Base-by-base conservation (phyloP, 78 protist species). In the Speleostelium caveatum region DNA sequence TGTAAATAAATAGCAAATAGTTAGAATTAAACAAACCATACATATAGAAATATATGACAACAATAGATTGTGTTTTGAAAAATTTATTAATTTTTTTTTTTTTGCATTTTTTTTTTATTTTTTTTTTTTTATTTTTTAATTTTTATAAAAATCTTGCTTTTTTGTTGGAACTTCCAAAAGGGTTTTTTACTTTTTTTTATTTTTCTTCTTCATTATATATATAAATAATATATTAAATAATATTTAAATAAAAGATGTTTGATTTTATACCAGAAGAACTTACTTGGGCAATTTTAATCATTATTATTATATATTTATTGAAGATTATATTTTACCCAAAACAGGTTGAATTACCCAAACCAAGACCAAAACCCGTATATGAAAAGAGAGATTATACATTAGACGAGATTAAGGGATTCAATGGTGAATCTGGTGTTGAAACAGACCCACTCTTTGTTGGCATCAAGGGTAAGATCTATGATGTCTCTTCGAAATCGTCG, bases 221-320 rank as follows among this genome's bases (percentile, higher is more conserved):
- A n/a, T n/a, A n/a, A n/a, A n/a, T n/a, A n/a, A n/a, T n/a, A n/a
- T n/a, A n/a, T n/a, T n/a, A n/a, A n/a, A n/a, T n/a, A n/a, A n/a
- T n/a, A n/a, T n/a, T n/a, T n/a, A n/a, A n/a, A n/a, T n/a, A n/a
- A 58, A 36, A 63, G 21, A 76, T 76, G 86, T 63, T 76, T 63
- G 87, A 78, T 66, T 65, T 65, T 65, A 59, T 78, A 32, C 87
- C 89, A 55, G 89, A 80, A 66, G 89, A 80, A 80, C 61, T 71
- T 33, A 39, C 32, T 30, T 80, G 71, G 67, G 89, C 78, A 36
- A 26, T 80, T 21, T 80, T 80, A 56, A 59, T 80, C 42, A 17
- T 63, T 38, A 45, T 80, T 36, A 80, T 80, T 39, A 58, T 80
- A 21, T 80, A 80, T 68, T 45, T 80, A n/a, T 6, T 80, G 17